These are phyloP conservation scores for Pseudogymnoascus sp. DNA, from an alignment of 2,329 filamentous ascomycete genomes.

Conservation along the genomic window DNA sequence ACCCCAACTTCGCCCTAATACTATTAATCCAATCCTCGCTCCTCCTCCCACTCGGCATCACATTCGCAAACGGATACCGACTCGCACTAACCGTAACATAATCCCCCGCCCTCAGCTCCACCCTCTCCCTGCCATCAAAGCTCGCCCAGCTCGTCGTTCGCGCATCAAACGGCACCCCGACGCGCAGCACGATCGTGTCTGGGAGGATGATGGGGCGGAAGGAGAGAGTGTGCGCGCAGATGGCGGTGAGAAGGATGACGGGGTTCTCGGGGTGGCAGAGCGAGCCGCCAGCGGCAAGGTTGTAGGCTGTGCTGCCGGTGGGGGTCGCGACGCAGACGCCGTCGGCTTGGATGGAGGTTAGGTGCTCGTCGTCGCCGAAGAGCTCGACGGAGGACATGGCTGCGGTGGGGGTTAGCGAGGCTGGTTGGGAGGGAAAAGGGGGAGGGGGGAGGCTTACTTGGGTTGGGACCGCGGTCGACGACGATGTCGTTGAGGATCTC, in stretches of 20 bases:
- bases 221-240: constrained; percentile 89
- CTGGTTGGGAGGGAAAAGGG: neutral
- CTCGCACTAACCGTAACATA: constrained; percentile 81
- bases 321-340: constrained; percentile 91
- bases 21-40: constrained; percentile 79
- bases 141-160: constrained; percentile 91
- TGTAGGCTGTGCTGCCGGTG: constrained; percentile 92
- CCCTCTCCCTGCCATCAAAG: constrained; percentile 86
- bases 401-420: constrained; percentile 31
- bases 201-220: constrained; percentile 96
- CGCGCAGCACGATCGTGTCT: constrained; percentile 86
- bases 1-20: constrained; percentile 71
- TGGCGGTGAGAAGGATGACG: constrained; percentile 88
- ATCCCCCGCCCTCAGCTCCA: constrained; percentile 72
- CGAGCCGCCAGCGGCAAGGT: constrained; percentile 89
- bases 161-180: constrained; percentile 92
- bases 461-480: constrained; percentile 85
- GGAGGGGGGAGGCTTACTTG: constrained; percentile 56
- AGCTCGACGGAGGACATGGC: constrained; percentile 89
- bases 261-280: constrained; percentile 95
- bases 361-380: constrained; percentile 87
- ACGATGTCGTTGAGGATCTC: constrained; percentile 98
- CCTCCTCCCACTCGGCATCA: constrained; percentile 61
- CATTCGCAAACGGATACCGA: constrained; percentile 72
- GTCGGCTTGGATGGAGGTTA: constrained; percentile 88